A percentile compares a stretch with the other conserved stretches of the same genome.
Conservation (phyloP, 2,329 filamentous ascomycete genomes). For the Chrysoporthe austroafricana region DNA sequence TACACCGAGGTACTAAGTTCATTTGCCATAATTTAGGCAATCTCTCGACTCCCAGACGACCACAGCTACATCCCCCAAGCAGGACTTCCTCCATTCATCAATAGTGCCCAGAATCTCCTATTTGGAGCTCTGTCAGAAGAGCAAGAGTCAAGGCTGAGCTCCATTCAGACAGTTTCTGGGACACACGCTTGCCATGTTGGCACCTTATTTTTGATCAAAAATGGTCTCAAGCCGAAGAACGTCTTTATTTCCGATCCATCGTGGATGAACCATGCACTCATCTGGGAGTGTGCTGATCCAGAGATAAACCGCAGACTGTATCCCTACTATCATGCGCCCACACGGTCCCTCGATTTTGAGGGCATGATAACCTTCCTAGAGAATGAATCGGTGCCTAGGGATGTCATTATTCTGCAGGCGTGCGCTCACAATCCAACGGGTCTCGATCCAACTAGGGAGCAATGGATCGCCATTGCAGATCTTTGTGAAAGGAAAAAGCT, state of each 20-base stretch:
- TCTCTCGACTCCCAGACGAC: conserved; percentile 19
- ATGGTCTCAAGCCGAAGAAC: conserved; percentile 29
- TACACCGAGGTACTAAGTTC: neutral
- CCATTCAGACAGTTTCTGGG: conserved; percentile 42
- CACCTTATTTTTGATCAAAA: conserved; percentile 34
- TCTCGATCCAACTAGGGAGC: conserved; percentile 38
- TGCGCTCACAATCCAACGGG: conserved; percentile 47
- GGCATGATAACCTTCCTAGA: conserved; percentile 36
- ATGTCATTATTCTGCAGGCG: conserved; percentile 43
- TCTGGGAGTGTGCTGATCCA: conserved; percentile 36
- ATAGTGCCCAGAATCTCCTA: conserved; percentile 16
- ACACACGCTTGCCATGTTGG: conserved; percentile 42
- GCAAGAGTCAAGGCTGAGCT: conserved; percentile 31
- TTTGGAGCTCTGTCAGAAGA: conserved; percentile 31
- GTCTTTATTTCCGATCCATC: conserved; percentile 41
- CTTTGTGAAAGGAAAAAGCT: conserved; percentile 37
- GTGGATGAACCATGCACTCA: conserved; percentile 40
- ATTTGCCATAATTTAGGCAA: conserved; percentile 15
- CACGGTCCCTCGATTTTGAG: conserved; percentile 36
- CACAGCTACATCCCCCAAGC: conserved; percentile 35
- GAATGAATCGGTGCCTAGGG: conserved; percentile 33
- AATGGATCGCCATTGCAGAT: conserved; percentile 40
- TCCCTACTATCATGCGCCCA: conserved; percentile 38
- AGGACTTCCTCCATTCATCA: conserved; percentile 33
- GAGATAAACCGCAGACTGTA: conserved; percentile 34